These are phyloP conservation scores for Kwoniella dendrophila DNA, from an alignment of 768 basidiomycete species.

Conservation along the genomic window DNA sequence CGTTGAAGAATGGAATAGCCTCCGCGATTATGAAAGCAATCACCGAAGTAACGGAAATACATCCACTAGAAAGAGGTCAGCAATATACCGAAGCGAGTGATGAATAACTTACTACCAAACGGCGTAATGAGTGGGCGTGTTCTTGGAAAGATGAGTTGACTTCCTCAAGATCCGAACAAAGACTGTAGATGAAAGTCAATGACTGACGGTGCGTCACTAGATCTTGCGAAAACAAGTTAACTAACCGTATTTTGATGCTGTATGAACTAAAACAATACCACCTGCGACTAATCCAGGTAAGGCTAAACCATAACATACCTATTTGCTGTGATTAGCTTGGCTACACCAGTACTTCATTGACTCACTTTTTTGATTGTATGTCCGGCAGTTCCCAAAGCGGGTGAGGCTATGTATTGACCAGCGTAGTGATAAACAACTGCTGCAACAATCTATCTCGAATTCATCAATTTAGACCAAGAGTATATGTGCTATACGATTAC, in stretches of 20 bases:
- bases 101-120: constrained; percentile 40
- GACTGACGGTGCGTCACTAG: too few species aligned
- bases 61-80: constrained; percentile 23
- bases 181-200: constrained; percentile 5
- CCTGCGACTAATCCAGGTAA: constrained; percentile 38
- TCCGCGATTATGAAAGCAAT: constrained; percentile 43
- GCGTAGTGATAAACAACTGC: constrained; percentile 50
- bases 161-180: constrained; percentile 46
- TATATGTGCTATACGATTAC: constrained; percentile 1
- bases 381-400: constrained; percentile 53
- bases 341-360: background rate
- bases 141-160: constrained; percentile 32
- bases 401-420: constrained; percentile 52
- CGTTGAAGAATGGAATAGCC: constrained; percentile 50
- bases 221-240: background rate
- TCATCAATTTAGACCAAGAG: background rate
- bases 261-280: constrained; percentile 35
- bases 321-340: background rate
- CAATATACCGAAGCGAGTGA: background rate
- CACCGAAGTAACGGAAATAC: constrained; percentile 35
- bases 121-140: constrained; percentile 36
- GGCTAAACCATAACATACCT: constrained; percentile 44
- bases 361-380: constrained; percentile 42
- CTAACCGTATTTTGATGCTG: constrained; percentile 5
- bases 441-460: constrained; percentile 39